Evolutionary conservation across 345 rosid genomes (phyloP).

Genomic region (Citrus sp.): DNA sequence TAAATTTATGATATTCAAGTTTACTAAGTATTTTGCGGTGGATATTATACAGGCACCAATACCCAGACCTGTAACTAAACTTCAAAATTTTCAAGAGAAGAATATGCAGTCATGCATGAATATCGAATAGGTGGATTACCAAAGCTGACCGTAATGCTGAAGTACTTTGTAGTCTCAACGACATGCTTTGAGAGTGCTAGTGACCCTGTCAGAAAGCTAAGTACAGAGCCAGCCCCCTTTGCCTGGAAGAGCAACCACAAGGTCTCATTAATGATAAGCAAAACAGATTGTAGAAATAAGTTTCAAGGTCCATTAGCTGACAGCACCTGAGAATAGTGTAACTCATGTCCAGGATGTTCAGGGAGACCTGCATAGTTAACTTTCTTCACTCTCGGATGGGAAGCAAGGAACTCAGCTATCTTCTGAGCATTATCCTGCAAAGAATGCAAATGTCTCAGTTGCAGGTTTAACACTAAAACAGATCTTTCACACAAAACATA

Average conservation of each 20-base stretch:
- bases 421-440: constrained; percentile 81
- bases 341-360: constrained; percentile 72
- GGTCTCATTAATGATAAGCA: not conserved
- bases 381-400: constrained; percentile 81
- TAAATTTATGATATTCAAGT: not conserved
- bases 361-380: constrained; percentile 88
- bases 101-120: not conserved
- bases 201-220: constrained; percentile 94
- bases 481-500: not conserved
- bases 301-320: not conserved
- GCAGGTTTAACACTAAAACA: not conserved
- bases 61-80: not conserved
- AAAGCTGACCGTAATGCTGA: constrained; percentile 94
- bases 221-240: constrained; percentile 92
- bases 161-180: constrained; percentile 83
- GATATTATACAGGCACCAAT: not conserved
- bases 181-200: constrained; percentile 78
- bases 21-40: not conserved
- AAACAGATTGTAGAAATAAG: not conserved
- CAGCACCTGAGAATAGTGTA: constrained; percentile 88
- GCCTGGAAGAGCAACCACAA: constrained; percentile 46
- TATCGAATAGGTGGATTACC: constrained; percentile 47
- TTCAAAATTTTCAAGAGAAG: not conserved
- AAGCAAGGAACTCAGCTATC: constrained; percentile 77
- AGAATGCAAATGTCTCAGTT: constrained; percentile 1